These are phyloP conservation scores for Colletotrichum sansevieriae DNA, from an alignment of 2,329 filamentous ascomycete genomes.

Conservation along the genomic window DNA sequence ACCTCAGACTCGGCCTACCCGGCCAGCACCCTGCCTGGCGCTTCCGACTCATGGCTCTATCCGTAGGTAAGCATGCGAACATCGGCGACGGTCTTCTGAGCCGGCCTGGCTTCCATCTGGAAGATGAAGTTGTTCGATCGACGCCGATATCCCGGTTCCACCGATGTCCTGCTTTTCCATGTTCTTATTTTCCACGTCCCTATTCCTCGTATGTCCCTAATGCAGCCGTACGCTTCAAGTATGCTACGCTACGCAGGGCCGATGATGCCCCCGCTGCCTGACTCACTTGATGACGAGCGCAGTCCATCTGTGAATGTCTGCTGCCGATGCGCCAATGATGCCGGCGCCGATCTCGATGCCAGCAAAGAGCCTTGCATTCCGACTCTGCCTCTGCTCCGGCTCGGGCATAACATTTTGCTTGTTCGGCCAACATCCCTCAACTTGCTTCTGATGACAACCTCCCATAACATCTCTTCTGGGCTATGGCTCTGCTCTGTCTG, in stretches of 20 bases:
- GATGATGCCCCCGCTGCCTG: slow-evolving; percentile 2
- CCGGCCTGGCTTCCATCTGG: neutral
- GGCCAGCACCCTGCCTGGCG: neutral
- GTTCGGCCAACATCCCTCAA: neutral
- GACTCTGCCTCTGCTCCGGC: neutral
- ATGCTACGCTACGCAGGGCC: neutral
- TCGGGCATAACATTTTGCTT: neutral
- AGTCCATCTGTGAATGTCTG: neutral
- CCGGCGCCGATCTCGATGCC: neutral
- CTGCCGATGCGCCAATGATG: slow-evolving; percentile 2
- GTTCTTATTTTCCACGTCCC: neutral
- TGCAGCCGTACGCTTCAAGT: neutral
- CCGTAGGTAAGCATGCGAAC: neutral
- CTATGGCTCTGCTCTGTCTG: neutral
- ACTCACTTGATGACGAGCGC: neutral
- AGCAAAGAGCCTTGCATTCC: neutral
- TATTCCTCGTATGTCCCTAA: neutral
- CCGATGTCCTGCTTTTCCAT: neutral
- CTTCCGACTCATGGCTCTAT: neutral
- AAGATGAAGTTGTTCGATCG: neutral
- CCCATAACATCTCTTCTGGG: neutral
- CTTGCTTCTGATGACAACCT: neutral
- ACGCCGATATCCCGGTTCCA: neutral
- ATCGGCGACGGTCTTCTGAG: neutral
- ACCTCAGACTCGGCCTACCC: neutral